Conservation (phyloP, 495 filamentous ascomycete species). For the Penicillium cosmopolitanum region DNA sequence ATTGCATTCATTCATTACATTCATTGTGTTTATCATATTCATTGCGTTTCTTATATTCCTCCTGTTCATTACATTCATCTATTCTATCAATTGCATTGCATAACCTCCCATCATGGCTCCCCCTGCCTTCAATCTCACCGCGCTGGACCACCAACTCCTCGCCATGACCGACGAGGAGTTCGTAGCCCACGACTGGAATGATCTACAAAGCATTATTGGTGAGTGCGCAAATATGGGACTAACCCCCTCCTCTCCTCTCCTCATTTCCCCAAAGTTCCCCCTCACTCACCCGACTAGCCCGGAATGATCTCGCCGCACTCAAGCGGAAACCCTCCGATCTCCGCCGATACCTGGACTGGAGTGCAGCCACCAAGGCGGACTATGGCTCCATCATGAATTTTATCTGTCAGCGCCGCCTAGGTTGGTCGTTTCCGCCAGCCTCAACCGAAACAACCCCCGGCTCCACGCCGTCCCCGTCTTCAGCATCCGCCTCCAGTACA, state of each 20-base stretch:
- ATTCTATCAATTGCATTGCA: not conserved
- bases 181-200: conserved; percentile 67
- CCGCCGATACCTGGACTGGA: conserved; percentile 82
- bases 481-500: conserved; percentile 8
- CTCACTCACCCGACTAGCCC: conserved; percentile 43
- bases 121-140: conserved; percentile 61
- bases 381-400: conserved; percentile 82
- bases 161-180: conserved; percentile 74
- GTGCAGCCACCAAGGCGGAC: conserved; percentile 62
- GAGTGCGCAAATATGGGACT: conserved; percentile 20
- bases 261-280: conserved; percentile 13
- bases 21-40: not conserved
- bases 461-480: conserved; percentile 1
- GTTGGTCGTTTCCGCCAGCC: conserved; percentile 58
- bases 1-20: not conserved
- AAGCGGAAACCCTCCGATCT: conserved; percentile 85
- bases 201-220: conserved; percentile 70
- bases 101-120: not conserved
- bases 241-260: not conserved
- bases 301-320: conserved; percentile 74
- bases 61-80: not conserved
- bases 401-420: conserved; percentile 71
- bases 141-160: conserved; percentile 66
- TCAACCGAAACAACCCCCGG: conserved; percentile 13
- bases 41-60: not conserved